Conservation (phyloP, 2,329 filamentous ascomycete species). For the Mollisia scopiformis region DNA sequence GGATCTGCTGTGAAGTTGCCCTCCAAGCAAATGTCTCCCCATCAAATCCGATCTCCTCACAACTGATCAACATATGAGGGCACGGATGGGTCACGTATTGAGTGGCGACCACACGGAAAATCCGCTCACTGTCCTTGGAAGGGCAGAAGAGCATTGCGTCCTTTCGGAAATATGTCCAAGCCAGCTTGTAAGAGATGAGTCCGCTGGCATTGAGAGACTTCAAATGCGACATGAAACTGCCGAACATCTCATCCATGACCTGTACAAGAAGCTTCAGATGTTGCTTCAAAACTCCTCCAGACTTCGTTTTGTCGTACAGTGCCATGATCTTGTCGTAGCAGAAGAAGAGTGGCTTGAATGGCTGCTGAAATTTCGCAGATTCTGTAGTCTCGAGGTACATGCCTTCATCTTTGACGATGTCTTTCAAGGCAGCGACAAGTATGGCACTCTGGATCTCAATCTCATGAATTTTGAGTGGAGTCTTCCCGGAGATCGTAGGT, state of each 20-base stretch:
- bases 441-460: conserved; percentile 47
- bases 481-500: conserved; percentile 42
- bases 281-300: conserved; percentile 36
- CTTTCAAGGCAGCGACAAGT: conserved; percentile 46
- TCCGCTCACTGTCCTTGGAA: conserved; percentile 44
- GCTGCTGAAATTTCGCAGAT: conserved; percentile 40
- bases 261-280: conserved; percentile 45
- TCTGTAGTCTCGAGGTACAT: conserved; percentile 43
- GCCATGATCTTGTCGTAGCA: conserved; percentile 45
- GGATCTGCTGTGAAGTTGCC: conserved; percentile 36
- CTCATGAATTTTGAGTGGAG: conserved; percentile 43
- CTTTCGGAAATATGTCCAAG: conserved; percentile 49
- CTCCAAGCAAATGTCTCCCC: conserved; percentile 48
- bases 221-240: conserved; percentile 41
- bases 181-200: conserved; percentile 45
- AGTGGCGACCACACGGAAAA: conserved; percentile 34
- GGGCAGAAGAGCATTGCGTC: conserved; percentile 43
- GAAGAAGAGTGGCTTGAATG: conserved; percentile 49
- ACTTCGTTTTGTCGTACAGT: conserved; percentile 34
- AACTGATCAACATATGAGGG: conserved; percentile 21
- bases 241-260: conserved; percentile 48
- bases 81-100: conserved; percentile 3
- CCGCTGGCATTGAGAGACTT: conserved; percentile 40
- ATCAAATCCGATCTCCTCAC: conserved; percentile 45
- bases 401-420: conserved; percentile 47